Conservation (phyloP, 441 rosid genomes). For the Euphorbia celastroides region DNA sequence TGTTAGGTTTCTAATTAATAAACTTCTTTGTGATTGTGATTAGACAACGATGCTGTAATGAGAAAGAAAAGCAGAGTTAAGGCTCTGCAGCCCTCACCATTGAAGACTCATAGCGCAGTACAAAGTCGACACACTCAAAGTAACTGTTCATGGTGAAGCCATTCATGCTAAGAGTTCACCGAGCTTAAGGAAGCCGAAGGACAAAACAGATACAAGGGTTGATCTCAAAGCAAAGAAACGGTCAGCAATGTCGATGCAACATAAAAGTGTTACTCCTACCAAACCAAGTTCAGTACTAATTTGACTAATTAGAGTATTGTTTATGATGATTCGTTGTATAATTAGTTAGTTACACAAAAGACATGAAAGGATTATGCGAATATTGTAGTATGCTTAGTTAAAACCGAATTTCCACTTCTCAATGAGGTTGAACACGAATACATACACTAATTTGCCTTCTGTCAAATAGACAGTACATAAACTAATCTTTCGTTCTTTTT, state of each 20-base stretch:
- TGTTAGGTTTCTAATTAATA: slow-evolving; percentile 3
- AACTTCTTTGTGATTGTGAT: slow-evolving; percentile 4
- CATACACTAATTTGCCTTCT: no score
- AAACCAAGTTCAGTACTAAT: slow-evolving; percentile 22
- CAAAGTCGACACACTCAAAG: slow-evolving; percentile 30
- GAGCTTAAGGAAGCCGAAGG: slow-evolving; percentile 20
- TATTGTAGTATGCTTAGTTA: background rate
- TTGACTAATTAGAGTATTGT: slow-evolving; percentile 3
- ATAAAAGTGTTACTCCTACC: slow-evolving; percentile 21
- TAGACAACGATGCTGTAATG: slow-evolving; percentile 55
- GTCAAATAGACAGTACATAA: no score
- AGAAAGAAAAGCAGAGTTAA: slow-evolving; percentile 35
- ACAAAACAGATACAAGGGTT: no score
- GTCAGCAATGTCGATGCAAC: slow-evolving; percentile 10
- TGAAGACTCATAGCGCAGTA: slow-evolving; percentile 25
- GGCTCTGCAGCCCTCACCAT: slow-evolving; percentile 20
- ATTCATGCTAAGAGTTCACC: slow-evolving; percentile 9
- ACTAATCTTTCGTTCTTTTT: background rate
- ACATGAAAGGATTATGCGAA: background rate
- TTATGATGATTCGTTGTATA: background rate
- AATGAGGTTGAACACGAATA: no score
- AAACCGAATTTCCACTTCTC: background rate
- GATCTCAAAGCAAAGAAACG: no score
- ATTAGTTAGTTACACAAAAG: background rate
- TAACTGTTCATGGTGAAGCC: slow-evolving; percentile 18